Conservation (phyloP, 1,284 basidiomycete genomes). For the Volvariella volvacea region DNA sequence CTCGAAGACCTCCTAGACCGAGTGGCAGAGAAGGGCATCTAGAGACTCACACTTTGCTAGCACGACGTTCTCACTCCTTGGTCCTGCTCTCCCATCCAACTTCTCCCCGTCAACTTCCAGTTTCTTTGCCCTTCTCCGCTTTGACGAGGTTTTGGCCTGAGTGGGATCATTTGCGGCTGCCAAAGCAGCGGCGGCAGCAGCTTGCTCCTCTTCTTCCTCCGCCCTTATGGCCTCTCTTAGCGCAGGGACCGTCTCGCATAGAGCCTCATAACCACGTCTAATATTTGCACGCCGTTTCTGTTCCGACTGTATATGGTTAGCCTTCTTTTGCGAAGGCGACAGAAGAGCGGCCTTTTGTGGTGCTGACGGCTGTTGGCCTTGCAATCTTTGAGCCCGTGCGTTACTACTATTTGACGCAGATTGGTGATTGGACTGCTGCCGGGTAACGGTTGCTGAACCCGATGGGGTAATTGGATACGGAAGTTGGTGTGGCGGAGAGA, state of each 20-base stretch:
- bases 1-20: constrained; percentile 5
- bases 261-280: constrained; percentile 77
- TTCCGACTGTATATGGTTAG: constrained; percentile 87
- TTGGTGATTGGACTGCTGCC: neutral
- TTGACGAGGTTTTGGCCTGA: constrained; percentile 26
- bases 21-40: constrained; percentile 1
- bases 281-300: constrained; percentile 92
- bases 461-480: constrained; percentile 5
- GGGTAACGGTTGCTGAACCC: neutral
- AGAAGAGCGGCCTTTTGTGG: constrained; percentile 46
- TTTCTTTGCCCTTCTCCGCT: constrained; percentile 21
- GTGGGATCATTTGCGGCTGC: constrained; percentile 25
- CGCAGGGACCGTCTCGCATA: constrained; percentile 77
- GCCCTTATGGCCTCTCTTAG: constrained; percentile 67
- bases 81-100: constrained; percentile 74
- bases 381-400: constrained; percentile 4
- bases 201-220: constrained; percentile 53
- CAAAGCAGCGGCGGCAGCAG: constrained; percentile 26
- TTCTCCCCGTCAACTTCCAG: constrained; percentile 38
- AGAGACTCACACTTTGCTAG: constrained; percentile 67
- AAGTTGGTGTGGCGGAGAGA: constrained; percentile 18
- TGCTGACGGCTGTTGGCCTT: constrained; percentile 4
- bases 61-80: constrained; percentile 81
- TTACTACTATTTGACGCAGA: constrained; percentile 3
- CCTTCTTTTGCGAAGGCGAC: constrained; percentile 82